Evolutionary conservation across 306 rosid species (phyloP).

Genomic region (Fagus crenata): DNA sequence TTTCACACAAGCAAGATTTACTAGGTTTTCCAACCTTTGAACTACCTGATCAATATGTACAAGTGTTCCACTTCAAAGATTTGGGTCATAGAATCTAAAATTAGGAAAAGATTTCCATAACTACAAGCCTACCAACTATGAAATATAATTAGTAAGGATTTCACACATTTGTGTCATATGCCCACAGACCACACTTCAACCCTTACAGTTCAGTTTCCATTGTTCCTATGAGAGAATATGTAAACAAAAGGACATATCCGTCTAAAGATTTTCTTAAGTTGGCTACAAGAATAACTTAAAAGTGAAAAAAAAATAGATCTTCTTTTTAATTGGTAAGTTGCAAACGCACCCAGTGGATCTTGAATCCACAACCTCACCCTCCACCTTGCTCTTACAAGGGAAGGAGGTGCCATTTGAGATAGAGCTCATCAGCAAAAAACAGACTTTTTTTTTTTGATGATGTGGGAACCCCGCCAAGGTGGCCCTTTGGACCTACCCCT

Average conservation of each 20-base stretch:
- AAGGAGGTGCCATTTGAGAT: too few relatives aligned
- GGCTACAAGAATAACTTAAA: neutral
- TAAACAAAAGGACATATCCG: neutral
- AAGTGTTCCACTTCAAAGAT: neutral
- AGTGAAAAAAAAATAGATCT: too few relatives aligned
- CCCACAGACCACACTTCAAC: neutral
- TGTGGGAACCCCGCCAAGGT: too few relatives aligned
- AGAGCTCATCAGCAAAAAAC: too few relatives aligned
- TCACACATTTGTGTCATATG: neutral
- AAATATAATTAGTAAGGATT: neutral
- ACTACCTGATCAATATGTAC: neutral
- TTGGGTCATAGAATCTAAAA: neutral
- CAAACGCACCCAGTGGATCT: too few relatives aligned
- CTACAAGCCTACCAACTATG: neutral
- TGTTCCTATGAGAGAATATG: slow-evolving; percentile 1
- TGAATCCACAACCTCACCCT: too few relatives aligned
- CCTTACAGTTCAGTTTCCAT: slow-evolving; percentile 1
- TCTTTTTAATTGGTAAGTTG: too few relatives aligned
- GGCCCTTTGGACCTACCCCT: too few relatives aligned
- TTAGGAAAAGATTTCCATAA: neutral
- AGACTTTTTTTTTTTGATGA: too few relatives aligned
- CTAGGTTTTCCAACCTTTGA: neutral
- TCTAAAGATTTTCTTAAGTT: neutral
- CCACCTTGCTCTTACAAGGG: too few relatives aligned
- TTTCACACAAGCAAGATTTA: neutral